Conservation (phyloP, 2,329 filamentous ascomycete genomes). For the Albifimbria verrucaria region DNA sequence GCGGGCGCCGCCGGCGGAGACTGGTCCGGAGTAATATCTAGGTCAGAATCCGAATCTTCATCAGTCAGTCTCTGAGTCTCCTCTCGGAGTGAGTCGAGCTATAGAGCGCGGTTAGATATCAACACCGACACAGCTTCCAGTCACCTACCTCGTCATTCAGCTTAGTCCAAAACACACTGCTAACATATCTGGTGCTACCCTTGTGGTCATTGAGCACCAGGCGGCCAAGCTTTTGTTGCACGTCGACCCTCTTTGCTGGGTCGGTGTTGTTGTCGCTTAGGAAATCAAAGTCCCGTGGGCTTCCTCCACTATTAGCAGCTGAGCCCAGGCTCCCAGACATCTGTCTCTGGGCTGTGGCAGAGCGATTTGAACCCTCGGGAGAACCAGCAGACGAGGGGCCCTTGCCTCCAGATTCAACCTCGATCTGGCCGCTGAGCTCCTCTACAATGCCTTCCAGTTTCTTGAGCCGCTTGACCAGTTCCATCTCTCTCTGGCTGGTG, state of each 20-base stretch:
- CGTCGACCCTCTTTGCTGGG: conserved; percentile 19
- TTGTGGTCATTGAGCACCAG: conserved; percentile 68
- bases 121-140: too few species aligned
- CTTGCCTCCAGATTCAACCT: conserved; percentile 42
- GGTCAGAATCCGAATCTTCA: conserved; percentile 52
- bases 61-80: conserved; percentile 45
- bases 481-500: conserved; percentile 60
- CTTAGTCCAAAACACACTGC: conserved; percentile 73
- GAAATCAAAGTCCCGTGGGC: conserved; percentile 22
- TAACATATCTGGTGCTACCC: conserved; percentile 68
- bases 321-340: conserved; percentile 9
- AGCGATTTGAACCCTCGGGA: conserved; percentile 14
- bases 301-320: conserved; percentile 6
- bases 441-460: conserved; percentile 75
- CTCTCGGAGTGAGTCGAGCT: conserved; percentile 33
- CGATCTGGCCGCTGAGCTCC: conserved; percentile 62
- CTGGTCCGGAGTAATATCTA: conserved; percentile 53
- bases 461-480: conserved; percentile 68
- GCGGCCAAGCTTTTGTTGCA: conserved; percentile 56
- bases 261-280: conserved; percentile 30
- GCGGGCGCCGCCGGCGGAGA: conserved; percentile 25
- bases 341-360: conserved; percentile 5
- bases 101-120: not conserved
- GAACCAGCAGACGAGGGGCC: conserved; percentile 26
- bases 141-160: conserved; percentile 67